Evolutionary conservation across 805 yeast genomes (phyloP).

Genomic region (Saturnispora halmiae): DNA sequence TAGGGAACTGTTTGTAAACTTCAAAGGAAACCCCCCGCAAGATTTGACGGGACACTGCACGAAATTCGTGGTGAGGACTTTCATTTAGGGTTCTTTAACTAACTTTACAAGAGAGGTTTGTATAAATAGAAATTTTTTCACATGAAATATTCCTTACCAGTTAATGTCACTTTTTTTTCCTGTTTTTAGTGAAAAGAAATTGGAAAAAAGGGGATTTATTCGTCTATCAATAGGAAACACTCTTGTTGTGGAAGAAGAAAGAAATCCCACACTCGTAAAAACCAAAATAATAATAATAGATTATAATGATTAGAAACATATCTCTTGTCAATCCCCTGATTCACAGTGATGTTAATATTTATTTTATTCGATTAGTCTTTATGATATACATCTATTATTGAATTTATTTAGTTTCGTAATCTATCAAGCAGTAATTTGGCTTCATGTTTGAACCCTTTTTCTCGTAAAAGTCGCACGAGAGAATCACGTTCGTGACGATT

Average conservation of each 20-base stretch:
- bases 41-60: constrained; percentile 84
- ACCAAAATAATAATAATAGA: no score
- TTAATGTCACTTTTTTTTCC: no score
- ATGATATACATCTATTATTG: neutral
- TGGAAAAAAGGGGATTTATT: no score
- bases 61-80: constrained; percentile 90
- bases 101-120: no score
- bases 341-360: constrained; percentile 8
- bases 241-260: no score
- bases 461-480: neutral
- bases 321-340: constrained; percentile 11
- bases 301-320: constrained; percentile 8
- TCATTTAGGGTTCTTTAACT: no score
- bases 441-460: neutral
- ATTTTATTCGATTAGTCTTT: constrained; percentile 13
- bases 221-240: no score
- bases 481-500: neutral
- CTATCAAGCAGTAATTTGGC: no score
- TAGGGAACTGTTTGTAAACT: constrained; percentile 57
- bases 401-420: no score
- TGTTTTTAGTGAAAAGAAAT: no score
- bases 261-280: no score
- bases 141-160: neutral
- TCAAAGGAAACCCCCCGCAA: constrained; percentile 80
- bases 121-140: neutral